Evolutionary conservation across 2,329 filamentous ascomycete genomes (phyloP).

Genomic region (Trichoderma gracile): DNA sequence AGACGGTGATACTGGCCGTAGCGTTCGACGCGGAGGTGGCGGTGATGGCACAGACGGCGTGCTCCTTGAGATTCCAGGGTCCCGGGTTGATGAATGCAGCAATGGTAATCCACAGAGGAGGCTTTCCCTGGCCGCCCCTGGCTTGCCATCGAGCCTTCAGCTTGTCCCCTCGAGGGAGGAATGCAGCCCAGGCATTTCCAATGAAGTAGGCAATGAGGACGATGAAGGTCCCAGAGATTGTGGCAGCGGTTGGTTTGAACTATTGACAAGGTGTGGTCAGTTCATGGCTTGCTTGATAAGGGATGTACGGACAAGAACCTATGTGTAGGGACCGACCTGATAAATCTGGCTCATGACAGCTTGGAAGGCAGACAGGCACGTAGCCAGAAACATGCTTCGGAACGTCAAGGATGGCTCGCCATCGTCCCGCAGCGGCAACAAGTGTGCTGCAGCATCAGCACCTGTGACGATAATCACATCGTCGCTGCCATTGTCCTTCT

Average conservation of each 20-base stretch:
- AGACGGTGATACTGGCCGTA: conserved; percentile 44
- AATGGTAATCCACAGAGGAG: conserved; percentile 44
- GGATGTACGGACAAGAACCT: not conserved
- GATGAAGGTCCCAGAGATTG: conserved; percentile 56
- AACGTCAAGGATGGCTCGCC: conserved; percentile 54
- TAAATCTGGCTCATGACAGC: conserved; percentile 59
- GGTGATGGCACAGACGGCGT: conserved; percentile 55
- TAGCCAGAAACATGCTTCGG: conserved; percentile 53
- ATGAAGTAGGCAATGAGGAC: conserved; percentile 59
- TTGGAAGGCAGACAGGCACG: conserved; percentile 52
- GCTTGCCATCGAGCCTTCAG: conserved; percentile 50
- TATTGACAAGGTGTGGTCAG: conserved; percentile 30
- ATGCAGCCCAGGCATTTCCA: conserved; percentile 43
- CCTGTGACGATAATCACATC: conserved; percentile 54
- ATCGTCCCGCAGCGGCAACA: conserved; percentile 56
- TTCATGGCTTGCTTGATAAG: not conserved
- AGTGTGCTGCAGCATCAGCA: conserved; percentile 49
- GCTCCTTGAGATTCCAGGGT: conserved; percentile 57
- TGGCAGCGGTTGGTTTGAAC: conserved; percentile 54
- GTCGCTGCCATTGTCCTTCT: conserved; percentile 39
- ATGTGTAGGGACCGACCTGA: conserved; percentile 39
- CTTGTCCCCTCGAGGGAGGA: conserved; percentile 50
- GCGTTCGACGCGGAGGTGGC: conserved; percentile 56
- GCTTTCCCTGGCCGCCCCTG: conserved; percentile 42
- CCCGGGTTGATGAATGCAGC: conserved; percentile 52